Percentiles rank a stretch among this genome's conserved stretches.
Conservation (phyloP, 2,329 filamentous ascomycete genomes). For the Cytospora chrysosperma region DNA sequence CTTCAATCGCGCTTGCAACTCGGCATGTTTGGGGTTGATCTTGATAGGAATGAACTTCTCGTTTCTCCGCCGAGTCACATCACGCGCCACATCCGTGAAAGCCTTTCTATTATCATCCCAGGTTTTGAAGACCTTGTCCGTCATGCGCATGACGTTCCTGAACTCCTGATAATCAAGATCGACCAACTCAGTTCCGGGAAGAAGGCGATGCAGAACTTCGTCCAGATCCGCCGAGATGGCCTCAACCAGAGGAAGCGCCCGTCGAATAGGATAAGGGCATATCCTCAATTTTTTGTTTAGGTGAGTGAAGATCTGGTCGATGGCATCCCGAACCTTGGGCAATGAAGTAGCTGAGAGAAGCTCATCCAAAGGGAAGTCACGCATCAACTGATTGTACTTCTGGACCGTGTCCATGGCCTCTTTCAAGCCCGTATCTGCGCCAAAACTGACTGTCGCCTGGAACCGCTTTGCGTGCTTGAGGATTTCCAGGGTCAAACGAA, state of each 20-base stretch:
- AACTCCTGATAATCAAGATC: conserved; percentile 93
- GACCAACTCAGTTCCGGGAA: conserved; percentile 85
- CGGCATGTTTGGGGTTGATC: conserved; percentile 81
- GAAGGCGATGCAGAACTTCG: conserved; percentile 76
- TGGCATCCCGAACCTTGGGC: conserved; percentile 82
- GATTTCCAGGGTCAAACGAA: conserved; percentile 88
- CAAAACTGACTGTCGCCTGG: conserved; percentile 95
- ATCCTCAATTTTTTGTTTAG: conserved; percentile 98
- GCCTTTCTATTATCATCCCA: conserved; percentile 98
- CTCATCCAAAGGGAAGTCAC: conserved; percentile 95
- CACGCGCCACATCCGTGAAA: conserved; percentile 95
- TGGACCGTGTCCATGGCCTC: conserved; percentile 95
- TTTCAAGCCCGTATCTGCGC: conserved; percentile 91
- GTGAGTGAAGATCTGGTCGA: conserved; percentile 87
- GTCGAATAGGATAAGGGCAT: conserved; percentile 89
- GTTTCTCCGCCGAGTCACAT: conserved; percentile 87
- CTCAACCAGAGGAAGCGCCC: conserved; percentile 91
- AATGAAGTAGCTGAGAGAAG: conserved; percentile 88
- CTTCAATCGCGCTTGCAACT: conserved; percentile 85
- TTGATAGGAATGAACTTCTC: conserved; percentile 99
- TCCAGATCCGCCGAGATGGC: conserved; percentile 94
- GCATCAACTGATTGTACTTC: conserved; percentile 98
- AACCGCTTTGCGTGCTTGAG: conserved; percentile 97
- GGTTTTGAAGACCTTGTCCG: conserved; percentile 80
- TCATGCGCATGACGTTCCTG: conserved; percentile 75